Conservation (phyloP, 768 basidiomycete species). For the Sarcodon aspratus region DNA sequence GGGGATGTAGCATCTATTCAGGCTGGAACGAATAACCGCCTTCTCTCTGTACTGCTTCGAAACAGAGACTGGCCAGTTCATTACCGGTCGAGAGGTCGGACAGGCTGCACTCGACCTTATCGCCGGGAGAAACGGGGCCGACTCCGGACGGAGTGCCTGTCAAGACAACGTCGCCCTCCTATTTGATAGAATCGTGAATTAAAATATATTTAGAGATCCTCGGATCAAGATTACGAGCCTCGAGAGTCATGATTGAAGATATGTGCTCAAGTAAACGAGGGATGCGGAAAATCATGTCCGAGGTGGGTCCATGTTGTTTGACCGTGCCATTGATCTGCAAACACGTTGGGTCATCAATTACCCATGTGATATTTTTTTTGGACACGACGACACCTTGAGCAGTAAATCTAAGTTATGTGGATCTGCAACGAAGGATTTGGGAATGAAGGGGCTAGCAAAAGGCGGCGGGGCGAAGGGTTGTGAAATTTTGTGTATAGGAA, state of each 20-base stretch:
- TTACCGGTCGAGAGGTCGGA: constrained; percentile 38
- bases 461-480: background rate
- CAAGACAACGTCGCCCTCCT: constrained; percentile 89
- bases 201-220: background rate
- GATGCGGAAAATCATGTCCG: constrained; percentile 89
- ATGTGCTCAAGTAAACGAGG: constrained; percentile 82
- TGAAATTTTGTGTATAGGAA: constrained; percentile 1
- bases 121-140: constrained; percentile 64
- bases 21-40: constrained; percentile 54
- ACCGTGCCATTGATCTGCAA: constrained; percentile 68
- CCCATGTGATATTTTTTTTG: background rate
- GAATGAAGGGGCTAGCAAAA: constrained; percentile 45
- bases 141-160: constrained; percentile 93
- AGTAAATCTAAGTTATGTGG: constrained; percentile 67
- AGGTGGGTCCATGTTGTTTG: constrained; percentile 79
- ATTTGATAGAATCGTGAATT: constrained; percentile 1
- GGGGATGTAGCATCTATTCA: no score
- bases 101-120: constrained; percentile 67
- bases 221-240: constrained; percentile 32
- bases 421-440: constrained; percentile 55
- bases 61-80: constrained; percentile 49
- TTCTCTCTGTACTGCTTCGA: constrained; percentile 51
- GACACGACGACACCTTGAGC: constrained; percentile 45
- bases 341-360: no score
- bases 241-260: constrained; percentile 95